Conservation (phyloP, 768 basidiomycete species). For the Boletus vermiculosoides region DNA sequence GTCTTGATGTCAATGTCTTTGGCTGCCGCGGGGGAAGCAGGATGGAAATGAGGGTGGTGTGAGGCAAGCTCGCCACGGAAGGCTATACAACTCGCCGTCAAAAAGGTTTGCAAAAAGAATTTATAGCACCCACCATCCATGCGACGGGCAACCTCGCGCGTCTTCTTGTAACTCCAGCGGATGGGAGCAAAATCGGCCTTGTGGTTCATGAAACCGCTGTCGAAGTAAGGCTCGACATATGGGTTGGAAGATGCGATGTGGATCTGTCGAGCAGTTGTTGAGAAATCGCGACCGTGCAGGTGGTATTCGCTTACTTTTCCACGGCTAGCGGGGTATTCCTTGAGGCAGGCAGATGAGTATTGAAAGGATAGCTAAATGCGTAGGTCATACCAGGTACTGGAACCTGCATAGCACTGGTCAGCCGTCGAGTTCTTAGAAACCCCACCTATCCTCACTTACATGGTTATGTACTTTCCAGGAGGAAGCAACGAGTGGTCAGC, state of each 20-base stretch:
- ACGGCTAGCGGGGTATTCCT: conserved; percentile 70
- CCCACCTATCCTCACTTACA: conserved; percentile 36
- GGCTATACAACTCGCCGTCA: conserved; percentile 35
- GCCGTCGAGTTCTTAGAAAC: conserved; percentile 22
- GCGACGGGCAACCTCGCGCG: conserved; percentile 65
- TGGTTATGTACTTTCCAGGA: conserved; percentile 69
- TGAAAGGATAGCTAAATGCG: neutral
- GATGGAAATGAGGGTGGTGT: conserved; percentile 75
- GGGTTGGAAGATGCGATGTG: conserved; percentile 61
- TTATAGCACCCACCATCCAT: conserved; percentile 54
- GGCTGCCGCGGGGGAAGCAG: conserved; percentile 57
- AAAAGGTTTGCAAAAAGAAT: neutral
- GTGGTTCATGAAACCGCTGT: conserved; percentile 78
- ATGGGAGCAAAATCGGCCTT: conserved; percentile 76
- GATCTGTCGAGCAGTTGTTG: conserved; percentile 39
- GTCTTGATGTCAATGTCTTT: conserved; percentile 67
- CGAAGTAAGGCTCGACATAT: conserved; percentile 62
- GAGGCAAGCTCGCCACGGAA: conserved; percentile 72
- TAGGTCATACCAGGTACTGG: conserved; percentile 51
- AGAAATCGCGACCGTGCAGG: neutral
- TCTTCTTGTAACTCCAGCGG: conserved; percentile 78
- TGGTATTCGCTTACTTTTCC: conserved; percentile 47
- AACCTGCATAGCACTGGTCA: conserved; percentile 34
- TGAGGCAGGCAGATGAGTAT: neutral
- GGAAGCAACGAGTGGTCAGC: conserved; percentile 70